Evolutionary conservation across 1,284 basidiomycete genomes (phyloP), one percentile per base, ranked within the genome.

Genomic region (Puccinia coronata): DNA sequence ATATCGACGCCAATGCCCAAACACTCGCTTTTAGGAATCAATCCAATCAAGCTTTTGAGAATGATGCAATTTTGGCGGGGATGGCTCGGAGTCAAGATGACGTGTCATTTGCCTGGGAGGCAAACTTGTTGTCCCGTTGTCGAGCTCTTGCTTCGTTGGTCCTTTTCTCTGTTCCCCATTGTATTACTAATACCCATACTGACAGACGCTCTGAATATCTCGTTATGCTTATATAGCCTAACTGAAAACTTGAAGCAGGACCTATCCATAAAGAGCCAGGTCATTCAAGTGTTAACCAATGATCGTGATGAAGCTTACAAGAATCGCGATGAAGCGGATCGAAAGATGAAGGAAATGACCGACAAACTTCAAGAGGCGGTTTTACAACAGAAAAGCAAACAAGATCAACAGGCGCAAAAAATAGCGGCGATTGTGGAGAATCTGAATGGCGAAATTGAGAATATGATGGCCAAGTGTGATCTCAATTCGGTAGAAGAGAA

Each of bases 391-490:
- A 72, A 72, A 28, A 53, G 0, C 2, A 72, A 55, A 49, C 70
- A 49, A 36, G 51, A 72, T 53, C 20, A 72, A 34, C 43, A 72
- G 34, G 70, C 70, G 6, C 47, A 72, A 34, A 12, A 31, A 53
- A 72, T 72, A 31, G 70, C 43, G 53, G 51, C 51, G n/a, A 47
- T 72, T 28, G 70, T 72, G 25, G 39, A 67, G 65, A 47, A 67
- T 39, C n/a, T 67, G 39, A 25, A 36, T 12, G 41, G 28, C 36
- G 65, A 67, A 25, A 43, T 67, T 8, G 65, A 67, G 12, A 41
- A 67, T n/a, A 28, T 67, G 20, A 43, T 36, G 65, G 34, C 20
- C 23, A 67, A 47, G 36, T 67, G 65, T 43, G 57, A 59, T 12
- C 31, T 34, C 28, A 67, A 67, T 9, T n/a, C 23, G 28, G 65